Conservation (phyloP, 257 asterid genomes). For the Prunella vulgaris region DNA sequence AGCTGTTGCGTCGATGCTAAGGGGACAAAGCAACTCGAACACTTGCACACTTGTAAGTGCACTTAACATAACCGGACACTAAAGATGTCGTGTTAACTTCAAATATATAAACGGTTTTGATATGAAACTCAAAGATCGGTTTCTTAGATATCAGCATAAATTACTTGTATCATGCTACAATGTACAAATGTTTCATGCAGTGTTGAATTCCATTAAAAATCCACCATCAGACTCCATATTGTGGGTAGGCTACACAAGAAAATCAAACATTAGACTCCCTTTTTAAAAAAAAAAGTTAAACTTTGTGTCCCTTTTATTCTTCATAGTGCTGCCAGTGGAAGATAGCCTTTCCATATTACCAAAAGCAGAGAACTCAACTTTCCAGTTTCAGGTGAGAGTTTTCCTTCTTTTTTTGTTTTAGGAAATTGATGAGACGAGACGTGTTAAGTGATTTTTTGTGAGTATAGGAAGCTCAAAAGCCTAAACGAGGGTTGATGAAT, state of each 20-base stretch:
- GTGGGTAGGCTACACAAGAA: too few relatives aligned
- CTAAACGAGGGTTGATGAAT: conserved; percentile 31
- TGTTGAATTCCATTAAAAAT: too few relatives aligned
- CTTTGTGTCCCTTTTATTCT: not conserved
- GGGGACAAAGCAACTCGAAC: not conserved
- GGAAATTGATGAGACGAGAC: not conserved
- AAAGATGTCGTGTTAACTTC: too few relatives aligned
- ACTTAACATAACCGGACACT: too few relatives aligned
- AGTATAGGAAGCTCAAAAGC: conserved; percentile 40
- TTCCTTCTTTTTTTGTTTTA: not conserved
- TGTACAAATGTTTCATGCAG: too few relatives aligned
- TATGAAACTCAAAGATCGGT: too few relatives aligned
- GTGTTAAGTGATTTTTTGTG: not conserved
- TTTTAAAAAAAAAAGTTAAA: too few relatives aligned
- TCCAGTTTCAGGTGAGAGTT: conserved; percentile 49
- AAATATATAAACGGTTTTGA: too few relatives aligned
- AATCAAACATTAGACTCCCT: too few relatives aligned
- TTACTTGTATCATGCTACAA: too few relatives aligned
- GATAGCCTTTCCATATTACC: conserved; percentile 36
- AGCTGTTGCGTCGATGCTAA: conserved; percentile 9
- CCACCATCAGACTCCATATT: too few relatives aligned
- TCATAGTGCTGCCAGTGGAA: conserved; percentile 39
- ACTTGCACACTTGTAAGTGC: not conserved
- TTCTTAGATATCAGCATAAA: too few relatives aligned
- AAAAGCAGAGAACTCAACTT: conserved; percentile 31